A percentile compares a stretch with the other conserved stretches of the same genome.
Conservation (phyloP, 2,329 filamentous ascomycete genomes). For the Aspergillus spinulosporus region DNA sequence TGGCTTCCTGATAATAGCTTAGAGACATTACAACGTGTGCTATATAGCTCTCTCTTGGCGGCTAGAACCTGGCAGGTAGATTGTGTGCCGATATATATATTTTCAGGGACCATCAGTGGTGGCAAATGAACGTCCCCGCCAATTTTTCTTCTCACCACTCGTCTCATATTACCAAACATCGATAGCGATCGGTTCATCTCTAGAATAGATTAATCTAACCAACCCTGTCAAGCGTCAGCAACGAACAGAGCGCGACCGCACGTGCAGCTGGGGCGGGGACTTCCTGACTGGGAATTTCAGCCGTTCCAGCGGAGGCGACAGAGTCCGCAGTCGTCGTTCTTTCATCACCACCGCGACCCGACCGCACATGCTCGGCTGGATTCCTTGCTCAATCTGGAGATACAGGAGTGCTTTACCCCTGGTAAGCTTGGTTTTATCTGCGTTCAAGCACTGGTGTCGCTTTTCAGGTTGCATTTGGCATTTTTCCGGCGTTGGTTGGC, state of each 20-base stretch:
- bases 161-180: background rate
- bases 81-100: too few relatives aligned
- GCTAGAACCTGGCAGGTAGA: too few relatives aligned
- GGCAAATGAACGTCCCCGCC: too few relatives aligned
- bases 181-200: background rate
- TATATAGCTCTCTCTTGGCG: too few relatives aligned
- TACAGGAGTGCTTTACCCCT: too few relatives aligned
- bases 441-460: too few relatives aligned
- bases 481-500: too few relatives aligned
- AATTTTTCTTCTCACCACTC: background rate
- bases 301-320: background rate
- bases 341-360: background rate
- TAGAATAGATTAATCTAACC: background rate
- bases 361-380: background rate
- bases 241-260: constrained; percentile 1
- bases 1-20: too few relatives aligned
- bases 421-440: too few relatives aligned
- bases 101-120: too few relatives aligned
- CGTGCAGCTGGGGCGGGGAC: constrained; percentile 6
- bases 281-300: background rate
- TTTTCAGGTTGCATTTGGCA: too few relatives aligned
- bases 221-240: background rate
- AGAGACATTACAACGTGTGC: too few relatives aligned
- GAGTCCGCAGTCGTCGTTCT: background rate
- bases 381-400: background rate